Evolutionary conservation across 345 rosid genomes (phyloP).

Genomic region (Aquilaria yunnanensis): DNA sequence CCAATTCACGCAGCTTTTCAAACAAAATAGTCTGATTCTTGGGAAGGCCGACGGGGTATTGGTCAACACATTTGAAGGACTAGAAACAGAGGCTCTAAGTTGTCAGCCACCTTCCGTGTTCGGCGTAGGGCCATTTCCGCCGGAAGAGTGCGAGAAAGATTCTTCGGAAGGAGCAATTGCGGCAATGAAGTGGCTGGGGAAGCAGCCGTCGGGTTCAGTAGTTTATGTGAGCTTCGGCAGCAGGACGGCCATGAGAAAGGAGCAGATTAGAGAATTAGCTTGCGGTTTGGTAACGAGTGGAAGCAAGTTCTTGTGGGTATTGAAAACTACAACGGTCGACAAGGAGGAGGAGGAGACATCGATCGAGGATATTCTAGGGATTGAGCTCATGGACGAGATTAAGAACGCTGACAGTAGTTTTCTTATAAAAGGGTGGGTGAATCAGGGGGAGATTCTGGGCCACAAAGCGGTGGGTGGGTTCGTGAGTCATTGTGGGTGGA

Average conservation of each 20-base stretch:
- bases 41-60: constrained; percentile 21
- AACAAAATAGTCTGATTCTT: constrained; percentile 6
- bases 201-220: constrained; percentile 29
- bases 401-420: constrained; percentile 17
- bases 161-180: background rate
- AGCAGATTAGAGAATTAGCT: constrained; percentile 37
- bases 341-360: constrained; percentile 26
- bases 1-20: constrained; percentile 12
- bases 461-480: constrained; percentile 30
- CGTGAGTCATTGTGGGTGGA: constrained; percentile 34
- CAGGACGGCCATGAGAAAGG: constrained; percentile 24
- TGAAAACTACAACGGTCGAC: constrained; percentile 28
- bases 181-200: constrained; percentile 28
- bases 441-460: constrained; percentile 29
- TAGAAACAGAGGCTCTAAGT: constrained; percentile 21
- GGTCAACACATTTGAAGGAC: constrained; percentile 30
- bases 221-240: constrained; percentile 46
- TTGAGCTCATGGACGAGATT: constrained; percentile 13
- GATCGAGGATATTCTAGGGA: constrained; percentile 25
- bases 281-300: constrained; percentile 28
- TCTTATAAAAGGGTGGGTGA: constrained; percentile 33
- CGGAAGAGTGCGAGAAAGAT: constrained; percentile 16
- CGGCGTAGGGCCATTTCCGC: constrained; percentile 29
- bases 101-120: constrained; percentile 25
- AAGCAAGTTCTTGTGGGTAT: constrained; percentile 33